Evolutionary conservation across 768 basidiomycete genomes (phyloP), one percentile per base, ranked within the genome.

Genomic region (Mycena polygramma): DNA sequence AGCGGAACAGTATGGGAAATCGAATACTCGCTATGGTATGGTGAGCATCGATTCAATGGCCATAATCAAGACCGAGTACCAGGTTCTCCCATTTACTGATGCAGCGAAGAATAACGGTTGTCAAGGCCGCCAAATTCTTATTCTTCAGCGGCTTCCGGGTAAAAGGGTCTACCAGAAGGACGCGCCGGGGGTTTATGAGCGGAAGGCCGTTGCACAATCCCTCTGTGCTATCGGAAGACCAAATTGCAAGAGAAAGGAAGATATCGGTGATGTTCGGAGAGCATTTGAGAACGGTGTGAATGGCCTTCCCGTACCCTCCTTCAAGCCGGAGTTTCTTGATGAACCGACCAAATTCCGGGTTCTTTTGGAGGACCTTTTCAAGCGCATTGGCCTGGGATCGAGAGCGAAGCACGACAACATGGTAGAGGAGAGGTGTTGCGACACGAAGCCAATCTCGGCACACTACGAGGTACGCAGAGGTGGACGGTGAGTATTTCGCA

Each of bases 361-460:
- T n/a, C 2, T 14, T 15, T 22, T 30, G 58, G 26, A 60, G 43
- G 7, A 49, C 43, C 24, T 20, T 41, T 43, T 48, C 45, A 2
- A 61, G 45, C 17, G 59, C 46, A 10, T 6, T 20, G 14, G 59
- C 59, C 46, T 61, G 48, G 15, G 17, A 22, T 26, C 22, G 22
- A 35, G 59, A 76, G 20, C 74, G 69, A 4, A 75, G 43, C 11
- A 76, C 59, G 7, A 77, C 75, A 11, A 75, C 71, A 15, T 71
- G 48, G 24, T 76, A 77, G 14, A 78, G 64, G 2, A 77, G 58
- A 2, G 76, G 74, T 2, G 77, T 77, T 1, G 69, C 67, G 41
- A 77, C 74, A 10, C 71, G 68, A n/a, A 75, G 72, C 77, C 77
- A 78, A 49, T 67, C 64, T 57, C 74, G 75, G 68, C 76, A 75